Conservation (phyloP, 202 grass and related monocot genomes). For the Zoysia matrella region DNA sequence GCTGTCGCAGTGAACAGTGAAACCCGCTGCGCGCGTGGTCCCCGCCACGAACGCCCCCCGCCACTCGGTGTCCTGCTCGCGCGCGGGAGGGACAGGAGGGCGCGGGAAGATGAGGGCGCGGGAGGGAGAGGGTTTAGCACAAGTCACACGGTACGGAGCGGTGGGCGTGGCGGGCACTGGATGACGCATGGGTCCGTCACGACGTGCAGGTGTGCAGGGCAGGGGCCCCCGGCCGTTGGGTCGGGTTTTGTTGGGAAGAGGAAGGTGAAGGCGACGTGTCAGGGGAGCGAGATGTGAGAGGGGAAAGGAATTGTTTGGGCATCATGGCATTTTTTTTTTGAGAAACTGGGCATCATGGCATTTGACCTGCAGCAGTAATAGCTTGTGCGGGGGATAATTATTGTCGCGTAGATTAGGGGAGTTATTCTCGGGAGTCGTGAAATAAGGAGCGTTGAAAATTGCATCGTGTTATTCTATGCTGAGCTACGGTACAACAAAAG, state of each 20-base stretch:
- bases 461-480: no score
- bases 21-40: neutral
- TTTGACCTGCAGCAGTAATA: neutral
- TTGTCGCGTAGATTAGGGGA: conserved; percentile 31
- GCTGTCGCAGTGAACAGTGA: neutral
- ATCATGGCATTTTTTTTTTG: no score
- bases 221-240: neutral
- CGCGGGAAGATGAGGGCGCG: neutral
- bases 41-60: neutral
- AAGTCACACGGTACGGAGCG: neutral
- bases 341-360: no score
- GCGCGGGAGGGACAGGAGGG: neutral
- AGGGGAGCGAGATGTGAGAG: neutral
- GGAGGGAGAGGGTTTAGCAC: neutral
- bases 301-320: neutral
- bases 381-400: conserved; percentile 21
- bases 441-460: neutral
- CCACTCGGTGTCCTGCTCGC: neutral
- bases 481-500: no score
- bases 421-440: neutral
- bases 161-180: neutral
- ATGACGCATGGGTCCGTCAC: conserved; percentile 1
- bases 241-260: neutral
- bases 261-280: neutral
- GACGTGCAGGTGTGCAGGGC: neutral